Conservation (phyloP, 106 monocot genomes). For the Platanthera zijinensis region DNA sequence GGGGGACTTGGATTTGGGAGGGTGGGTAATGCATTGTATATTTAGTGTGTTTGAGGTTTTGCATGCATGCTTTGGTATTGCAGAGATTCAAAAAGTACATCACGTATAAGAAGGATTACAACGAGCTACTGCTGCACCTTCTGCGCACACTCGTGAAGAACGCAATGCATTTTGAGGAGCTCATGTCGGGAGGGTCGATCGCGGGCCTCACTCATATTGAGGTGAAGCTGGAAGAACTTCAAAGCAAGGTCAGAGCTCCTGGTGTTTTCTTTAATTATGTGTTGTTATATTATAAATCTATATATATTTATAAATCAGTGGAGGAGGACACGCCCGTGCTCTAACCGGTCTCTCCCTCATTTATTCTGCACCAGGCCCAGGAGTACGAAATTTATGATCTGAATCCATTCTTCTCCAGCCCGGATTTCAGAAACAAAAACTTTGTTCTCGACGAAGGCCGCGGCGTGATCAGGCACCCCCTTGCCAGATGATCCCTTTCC, state of each 20-base stretch:
- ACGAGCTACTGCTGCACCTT: constrained; percentile 74
- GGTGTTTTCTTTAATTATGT: background rate
- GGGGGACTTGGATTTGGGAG: too few relatives aligned
- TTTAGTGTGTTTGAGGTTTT: too few relatives aligned
- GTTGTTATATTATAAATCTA: background rate
- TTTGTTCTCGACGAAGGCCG: constrained; percentile 64
- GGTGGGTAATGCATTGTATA: too few relatives aligned
- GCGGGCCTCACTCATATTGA: constrained; percentile 53
- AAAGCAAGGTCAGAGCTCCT: constrained; percentile 50
- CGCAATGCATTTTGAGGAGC: constrained; percentile 74
- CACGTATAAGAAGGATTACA: constrained; percentile 94
- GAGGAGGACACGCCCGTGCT: background rate
- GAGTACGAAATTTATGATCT: constrained; percentile 93
- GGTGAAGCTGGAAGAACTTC: constrained; percentile 80
- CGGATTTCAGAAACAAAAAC: constrained; percentile 53
- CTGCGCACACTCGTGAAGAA: constrained; percentile 76
- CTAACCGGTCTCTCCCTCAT: background rate
- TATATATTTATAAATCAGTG: background rate
- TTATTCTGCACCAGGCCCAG: constrained; percentile 50
- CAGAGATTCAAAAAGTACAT: constrained; percentile 94
- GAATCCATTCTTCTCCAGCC: constrained; percentile 72
- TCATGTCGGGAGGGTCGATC: constrained; percentile 45
- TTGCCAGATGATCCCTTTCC: constrained; percentile 23
- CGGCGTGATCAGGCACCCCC: constrained; percentile 65
- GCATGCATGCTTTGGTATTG: background rate